Percentiles rank a stretch among this genome's conserved stretches.
These are phyloP conservation scores for Hypoxylon fragiforme DNA, from an alignment of 495 filamentous ascomycete genomes.

Conservation along the genomic window DNA sequence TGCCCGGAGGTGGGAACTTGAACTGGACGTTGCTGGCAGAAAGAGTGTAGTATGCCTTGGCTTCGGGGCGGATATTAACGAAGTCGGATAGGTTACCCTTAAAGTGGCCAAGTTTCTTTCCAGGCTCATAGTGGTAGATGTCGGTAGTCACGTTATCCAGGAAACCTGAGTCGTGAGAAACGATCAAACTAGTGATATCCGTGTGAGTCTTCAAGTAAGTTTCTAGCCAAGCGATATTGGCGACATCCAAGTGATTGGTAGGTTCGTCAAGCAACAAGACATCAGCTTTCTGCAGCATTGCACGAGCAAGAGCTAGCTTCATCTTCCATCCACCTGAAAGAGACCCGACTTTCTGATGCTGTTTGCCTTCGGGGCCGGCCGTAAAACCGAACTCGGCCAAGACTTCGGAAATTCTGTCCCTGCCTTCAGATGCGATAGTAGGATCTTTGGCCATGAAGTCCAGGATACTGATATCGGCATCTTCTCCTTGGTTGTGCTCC, in stretches of 20 bases:
- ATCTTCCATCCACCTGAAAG: constrained; percentile 99
- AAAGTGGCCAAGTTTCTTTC: constrained; percentile 94
- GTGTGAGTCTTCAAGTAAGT: constrained; percentile 94
- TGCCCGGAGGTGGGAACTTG: constrained; percentile 96
- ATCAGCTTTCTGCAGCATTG: constrained; percentile 95
- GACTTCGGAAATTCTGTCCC: constrained; percentile 78
- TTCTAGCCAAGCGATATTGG: constrained; percentile 94
- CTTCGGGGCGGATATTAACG: constrained; percentile 91
- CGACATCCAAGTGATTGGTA: constrained; percentile 97
- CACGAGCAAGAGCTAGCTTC: constrained; percentile 95
- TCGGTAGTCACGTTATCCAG: constrained; percentile 96
- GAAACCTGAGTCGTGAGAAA: constrained; percentile 97
- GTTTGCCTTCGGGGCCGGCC: constrained; percentile 82
- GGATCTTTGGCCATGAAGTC: constrained; percentile 89
- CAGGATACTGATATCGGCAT: constrained; percentile 91
- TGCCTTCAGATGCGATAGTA: constrained; percentile 69
- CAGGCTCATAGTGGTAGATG: constrained; percentile 96
- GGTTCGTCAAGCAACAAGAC: constrained; percentile 97
- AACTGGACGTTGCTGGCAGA: constrained; percentile 88
- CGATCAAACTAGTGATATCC: constrained; percentile 96
- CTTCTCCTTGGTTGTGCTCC: constrained; percentile 97
- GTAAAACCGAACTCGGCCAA: constrained; percentile 93
- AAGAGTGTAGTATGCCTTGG: constrained; percentile 97
- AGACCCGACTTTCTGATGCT: constrained; percentile 85
- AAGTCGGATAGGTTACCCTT: constrained; percentile 93